These are phyloP conservation scores for Zygotorulaspora mrakii DNA, from an alignment of 1,139 yeast genomes.

Conservation along the genomic window DNA sequence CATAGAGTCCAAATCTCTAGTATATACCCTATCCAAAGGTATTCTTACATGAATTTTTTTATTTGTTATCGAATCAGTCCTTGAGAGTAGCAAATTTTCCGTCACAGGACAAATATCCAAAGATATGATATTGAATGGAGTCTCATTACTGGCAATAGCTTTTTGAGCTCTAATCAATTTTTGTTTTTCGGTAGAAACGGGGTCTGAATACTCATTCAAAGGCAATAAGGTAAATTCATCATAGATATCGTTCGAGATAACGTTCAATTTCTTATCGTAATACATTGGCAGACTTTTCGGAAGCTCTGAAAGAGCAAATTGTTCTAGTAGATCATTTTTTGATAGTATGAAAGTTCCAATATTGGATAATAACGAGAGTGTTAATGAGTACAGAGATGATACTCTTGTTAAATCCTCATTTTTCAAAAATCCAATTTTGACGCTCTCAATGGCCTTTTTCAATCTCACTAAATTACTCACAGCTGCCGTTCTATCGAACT, in stretches of 20 bases:
- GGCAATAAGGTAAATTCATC: slow-evolving; percentile 18
- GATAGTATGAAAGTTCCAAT: slow-evolving; percentile 10
- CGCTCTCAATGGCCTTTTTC: slow-evolving; percentile 16
- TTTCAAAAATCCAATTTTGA: slow-evolving; percentile 17
- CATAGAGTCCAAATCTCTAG: slow-evolving; percentile 45
- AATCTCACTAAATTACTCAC: slow-evolving; percentile 21
- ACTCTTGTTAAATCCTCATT: slow-evolving; percentile 21
- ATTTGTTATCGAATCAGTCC: slow-evolving; percentile 36
- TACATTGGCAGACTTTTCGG: slow-evolving; percentile 24
- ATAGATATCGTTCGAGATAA: slow-evolving; percentile 23
- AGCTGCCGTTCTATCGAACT: slow-evolving; percentile 28
- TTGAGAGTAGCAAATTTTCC: slow-evolving; percentile 56
- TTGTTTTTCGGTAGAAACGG: slow-evolving; percentile 5
- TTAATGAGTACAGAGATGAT: slow-evolving; percentile 25
- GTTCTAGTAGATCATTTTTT: slow-evolving; percentile 9
- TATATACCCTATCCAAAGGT: slow-evolving; percentile 53
- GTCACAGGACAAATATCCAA: slow-evolving; percentile 59
- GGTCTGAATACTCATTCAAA: slow-evolving; percentile 6
- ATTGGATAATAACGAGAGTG: slow-evolving; percentile 23
- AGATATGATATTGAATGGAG: slow-evolving; percentile 54
- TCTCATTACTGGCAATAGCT: slow-evolving; percentile 2
- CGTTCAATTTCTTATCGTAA: slow-evolving; percentile 25
- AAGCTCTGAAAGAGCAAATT: slow-evolving; percentile 22
- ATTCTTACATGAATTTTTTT: slow-evolving; percentile 52
- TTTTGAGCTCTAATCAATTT: slow-evolving; percentile 40